Conservation (phyloP, 345 rosid species). For the Anacardium occidentale region DNA sequence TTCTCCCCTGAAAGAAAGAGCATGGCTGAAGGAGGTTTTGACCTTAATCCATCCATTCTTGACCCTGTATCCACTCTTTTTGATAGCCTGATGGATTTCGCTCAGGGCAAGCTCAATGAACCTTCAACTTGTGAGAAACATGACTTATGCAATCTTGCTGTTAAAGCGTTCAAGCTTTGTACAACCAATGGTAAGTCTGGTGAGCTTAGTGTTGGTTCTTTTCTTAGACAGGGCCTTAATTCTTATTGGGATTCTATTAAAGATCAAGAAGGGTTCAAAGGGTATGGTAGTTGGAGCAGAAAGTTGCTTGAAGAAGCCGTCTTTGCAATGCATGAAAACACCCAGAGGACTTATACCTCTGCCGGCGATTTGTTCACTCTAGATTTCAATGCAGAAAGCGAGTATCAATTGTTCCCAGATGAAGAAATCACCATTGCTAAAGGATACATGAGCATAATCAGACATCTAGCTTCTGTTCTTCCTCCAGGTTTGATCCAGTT, state of each 20-base stretch:
- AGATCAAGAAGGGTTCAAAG: constrained; percentile 31
- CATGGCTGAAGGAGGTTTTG: constrained; percentile 76
- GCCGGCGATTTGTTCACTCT: constrained; percentile 74
- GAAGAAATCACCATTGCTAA: constrained; percentile 97
- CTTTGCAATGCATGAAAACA: constrained; percentile 69
- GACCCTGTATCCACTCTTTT: constrained; percentile 61
- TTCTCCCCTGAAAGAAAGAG: constrained; percentile 48
- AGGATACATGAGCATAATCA: constrained; percentile 70
- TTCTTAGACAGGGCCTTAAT: constrained; percentile 53
- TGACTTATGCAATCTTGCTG: constrained; percentile 38
- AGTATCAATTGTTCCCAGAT: constrained; percentile 86
- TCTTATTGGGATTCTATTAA: constrained; percentile 50
- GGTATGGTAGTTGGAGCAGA: constrained; percentile 51
- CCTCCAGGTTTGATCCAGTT: constrained; percentile 70
- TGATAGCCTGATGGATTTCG: constrained; percentile 73
- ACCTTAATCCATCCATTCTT: constrained; percentile 44
- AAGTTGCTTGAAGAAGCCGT: constrained; percentile 65
- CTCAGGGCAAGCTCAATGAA: constrained; percentile 54
- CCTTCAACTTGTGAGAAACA: constrained; percentile 12
- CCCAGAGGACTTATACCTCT: constrained; percentile 84
- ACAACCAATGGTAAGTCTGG: constrained; percentile 32
- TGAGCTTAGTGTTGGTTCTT: constrained; percentile 60
- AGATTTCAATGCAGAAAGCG: constrained; percentile 81
- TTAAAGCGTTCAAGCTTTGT: constrained; percentile 37
- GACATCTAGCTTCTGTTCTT: constrained; percentile 68